phyloP scores from a whole-genome alignment of 129 eudicot genomes.

The Deinandra increscens region DNA sequence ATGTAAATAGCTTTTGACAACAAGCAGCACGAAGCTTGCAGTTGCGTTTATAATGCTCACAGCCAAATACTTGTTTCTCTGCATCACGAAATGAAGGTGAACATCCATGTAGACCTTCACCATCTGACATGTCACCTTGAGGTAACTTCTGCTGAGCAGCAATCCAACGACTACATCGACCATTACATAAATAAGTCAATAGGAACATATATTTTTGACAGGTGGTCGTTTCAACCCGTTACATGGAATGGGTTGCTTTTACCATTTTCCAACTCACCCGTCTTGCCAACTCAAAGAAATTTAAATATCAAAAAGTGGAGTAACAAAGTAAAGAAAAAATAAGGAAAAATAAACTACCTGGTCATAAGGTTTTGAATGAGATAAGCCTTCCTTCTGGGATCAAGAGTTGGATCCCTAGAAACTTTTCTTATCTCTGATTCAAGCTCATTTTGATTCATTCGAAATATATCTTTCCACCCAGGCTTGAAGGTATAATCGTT shows the following conservation, averaged over 20 bases:
- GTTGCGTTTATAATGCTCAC: conserved; percentile 96
- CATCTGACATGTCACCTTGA: conserved; percentile 54
- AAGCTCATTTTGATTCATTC: conserved; percentile 98
- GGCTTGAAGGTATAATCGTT: conserved; percentile 89
- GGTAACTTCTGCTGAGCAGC: conserved; percentile 95
- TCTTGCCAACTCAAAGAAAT: background rate
- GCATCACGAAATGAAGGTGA: conserved; percentile 87
- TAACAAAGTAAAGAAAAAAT: background rate
- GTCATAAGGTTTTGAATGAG: conserved; percentile 97
- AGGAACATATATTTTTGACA: background rate
- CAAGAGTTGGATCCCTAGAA: conserved; percentile 94
- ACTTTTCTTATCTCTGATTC: conserved; percentile 98
- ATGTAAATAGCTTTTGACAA: conserved; percentile 83
- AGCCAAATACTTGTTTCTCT: conserved; percentile 73
- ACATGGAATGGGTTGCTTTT: background rate
- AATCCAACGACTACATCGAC: conserved; percentile 68
- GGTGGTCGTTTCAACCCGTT: background rate
- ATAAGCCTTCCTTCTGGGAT: conserved; percentile 98
- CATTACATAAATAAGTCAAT: conserved; percentile 12
- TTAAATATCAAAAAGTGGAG: background rate
- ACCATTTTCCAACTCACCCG: conserved; percentile 2
- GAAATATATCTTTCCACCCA: conserved; percentile 98
- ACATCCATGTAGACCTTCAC: conserved; percentile 56
- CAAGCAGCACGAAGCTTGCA: conserved; percentile 99
- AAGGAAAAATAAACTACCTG: conserved; percentile 50